Evolutionary conservation across 1,284 basidiomycete species (phyloP).

Genomic region (Exobasidium rhododendri): DNA sequence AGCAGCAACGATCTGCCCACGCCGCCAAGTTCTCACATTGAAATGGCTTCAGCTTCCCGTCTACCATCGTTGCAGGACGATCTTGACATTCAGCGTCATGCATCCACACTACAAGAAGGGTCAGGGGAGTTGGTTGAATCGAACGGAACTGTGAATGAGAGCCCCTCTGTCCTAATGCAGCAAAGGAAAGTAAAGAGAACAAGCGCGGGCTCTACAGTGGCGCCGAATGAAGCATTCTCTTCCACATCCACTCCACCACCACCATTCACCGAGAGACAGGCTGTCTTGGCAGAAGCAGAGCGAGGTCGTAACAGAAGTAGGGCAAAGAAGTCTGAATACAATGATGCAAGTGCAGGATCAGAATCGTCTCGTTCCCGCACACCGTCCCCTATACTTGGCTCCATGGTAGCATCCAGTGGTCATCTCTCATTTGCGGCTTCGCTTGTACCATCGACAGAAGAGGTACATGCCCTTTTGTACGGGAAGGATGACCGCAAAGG

Average conservation of each 20-base stretch:
- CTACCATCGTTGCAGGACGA: conserved; percentile 4
- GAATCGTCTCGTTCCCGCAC: conserved; percentile 31
- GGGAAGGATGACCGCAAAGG: conserved; percentile 19
- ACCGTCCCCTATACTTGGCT: conserved; percentile 46
- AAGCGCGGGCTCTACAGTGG: background rate
- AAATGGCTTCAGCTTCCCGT: conserved; percentile 25
- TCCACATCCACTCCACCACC: background rate
- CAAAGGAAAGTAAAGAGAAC: background rate
- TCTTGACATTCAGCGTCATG: background rate
- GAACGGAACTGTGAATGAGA: background rate
- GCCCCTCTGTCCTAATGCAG: background rate
- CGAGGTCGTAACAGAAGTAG: background rate
- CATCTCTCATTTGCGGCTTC: conserved; percentile 43
- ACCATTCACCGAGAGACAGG: background rate
- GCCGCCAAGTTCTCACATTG: conserved; percentile 38
- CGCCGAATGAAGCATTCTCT: background rate
- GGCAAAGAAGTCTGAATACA: background rate
- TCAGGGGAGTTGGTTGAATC: background rate
- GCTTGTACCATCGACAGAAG: conserved; percentile 41
- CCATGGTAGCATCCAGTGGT: conserved; percentile 21
- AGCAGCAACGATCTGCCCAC: conserved; percentile 26
- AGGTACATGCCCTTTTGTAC: conserved; percentile 44
- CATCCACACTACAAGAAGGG: background rate
- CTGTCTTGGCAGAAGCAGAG: conserved; percentile 1
- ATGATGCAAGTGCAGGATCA: background rate